Percentiles rank a stretch among this genome's conserved stretches.
Conservation (phyloP, 306 rosid species). For the Hylodesmum podocarpum region DNA sequence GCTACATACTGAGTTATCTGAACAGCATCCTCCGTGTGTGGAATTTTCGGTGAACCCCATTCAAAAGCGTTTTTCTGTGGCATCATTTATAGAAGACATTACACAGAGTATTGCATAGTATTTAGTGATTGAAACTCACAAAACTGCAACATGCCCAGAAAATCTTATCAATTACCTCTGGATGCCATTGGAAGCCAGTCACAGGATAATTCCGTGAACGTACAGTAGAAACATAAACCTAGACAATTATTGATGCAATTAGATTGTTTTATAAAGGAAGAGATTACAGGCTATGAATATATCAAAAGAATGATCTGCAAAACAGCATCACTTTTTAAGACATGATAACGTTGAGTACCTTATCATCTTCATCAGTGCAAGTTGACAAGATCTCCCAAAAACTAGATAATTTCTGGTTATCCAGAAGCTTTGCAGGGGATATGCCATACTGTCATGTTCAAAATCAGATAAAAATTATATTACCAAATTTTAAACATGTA, state of each 20-base stretch:
- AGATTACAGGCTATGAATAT: not conserved
- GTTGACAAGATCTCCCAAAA: conserved; percentile 83
- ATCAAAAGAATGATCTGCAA: conserved; percentile 1
- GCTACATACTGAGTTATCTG: conserved; percentile 72
- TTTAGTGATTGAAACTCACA: not conserved
- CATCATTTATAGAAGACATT: conserved; percentile 29
- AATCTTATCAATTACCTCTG: conserved; percentile 65
- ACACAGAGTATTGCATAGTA: too few relatives aligned
- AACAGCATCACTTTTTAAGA: conserved; percentile 4
- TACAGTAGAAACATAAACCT: conserved; percentile 88
- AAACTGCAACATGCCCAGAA: not conserved
- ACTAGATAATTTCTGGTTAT: conserved; percentile 49
- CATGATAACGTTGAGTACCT: conserved; percentile 43
- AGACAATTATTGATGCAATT: conserved; percentile 24
- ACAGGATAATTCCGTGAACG: conserved; percentile 70
- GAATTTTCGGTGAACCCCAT: conserved; percentile 66
- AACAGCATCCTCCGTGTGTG: conserved; percentile 87
- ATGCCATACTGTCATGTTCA: conserved; percentile 70
- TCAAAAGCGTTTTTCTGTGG: conserved; percentile 90
- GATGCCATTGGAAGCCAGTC: conserved; percentile 98
- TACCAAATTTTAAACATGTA: conserved; percentile 1
- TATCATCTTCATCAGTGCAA: conserved; percentile 52
- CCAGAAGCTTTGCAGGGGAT: conserved; percentile 66
- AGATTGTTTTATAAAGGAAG: conserved; percentile 18
- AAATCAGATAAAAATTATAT: conserved; percentile 22